Evolutionary conservation across 768 basidiomycete species (phyloP).

Genomic region (Daedaleopsis sinensis): DNA sequence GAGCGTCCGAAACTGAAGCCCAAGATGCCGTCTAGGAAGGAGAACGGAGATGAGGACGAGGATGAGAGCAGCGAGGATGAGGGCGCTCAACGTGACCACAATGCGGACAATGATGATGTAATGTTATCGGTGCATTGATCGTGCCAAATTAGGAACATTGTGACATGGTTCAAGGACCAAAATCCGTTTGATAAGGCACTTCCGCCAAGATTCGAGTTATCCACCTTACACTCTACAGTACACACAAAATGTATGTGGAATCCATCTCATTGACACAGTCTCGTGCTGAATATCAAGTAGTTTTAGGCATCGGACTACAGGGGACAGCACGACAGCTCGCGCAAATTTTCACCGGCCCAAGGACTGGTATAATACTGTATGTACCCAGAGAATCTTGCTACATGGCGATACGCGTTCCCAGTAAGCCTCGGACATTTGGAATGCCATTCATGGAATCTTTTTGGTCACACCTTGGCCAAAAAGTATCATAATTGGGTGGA

Average conservation of each 20-base stretch:
- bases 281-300: too few species aligned
- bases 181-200: background rate
- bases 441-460: slow-evolving; percentile 32
- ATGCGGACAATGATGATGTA: background rate
- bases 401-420: slow-evolving; percentile 26
- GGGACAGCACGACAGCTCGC: background rate
- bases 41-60: slow-evolving; percentile 2
- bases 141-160: background rate
- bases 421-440: slow-evolving; percentile 23
- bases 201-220: background rate
- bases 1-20: background rate
- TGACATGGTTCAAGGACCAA: background rate
- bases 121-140: background rate
- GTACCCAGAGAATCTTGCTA: too few species aligned
- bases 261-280: too few species aligned
- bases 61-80: slow-evolving; percentile 6
- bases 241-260: background rate
- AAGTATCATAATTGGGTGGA: slow-evolving; percentile 32
- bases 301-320: background rate
- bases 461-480: slow-evolving; percentile 15
- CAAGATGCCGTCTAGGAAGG: background rate
- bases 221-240: background rate
- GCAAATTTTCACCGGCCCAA: background rate
- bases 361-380: background rate
- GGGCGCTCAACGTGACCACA: background rate